Evolutionary conservation across 164 flowering plant species (phyloP), one percentile per base, ranked within the genome.

Genomic region (Houttuynia cordata): DNA sequence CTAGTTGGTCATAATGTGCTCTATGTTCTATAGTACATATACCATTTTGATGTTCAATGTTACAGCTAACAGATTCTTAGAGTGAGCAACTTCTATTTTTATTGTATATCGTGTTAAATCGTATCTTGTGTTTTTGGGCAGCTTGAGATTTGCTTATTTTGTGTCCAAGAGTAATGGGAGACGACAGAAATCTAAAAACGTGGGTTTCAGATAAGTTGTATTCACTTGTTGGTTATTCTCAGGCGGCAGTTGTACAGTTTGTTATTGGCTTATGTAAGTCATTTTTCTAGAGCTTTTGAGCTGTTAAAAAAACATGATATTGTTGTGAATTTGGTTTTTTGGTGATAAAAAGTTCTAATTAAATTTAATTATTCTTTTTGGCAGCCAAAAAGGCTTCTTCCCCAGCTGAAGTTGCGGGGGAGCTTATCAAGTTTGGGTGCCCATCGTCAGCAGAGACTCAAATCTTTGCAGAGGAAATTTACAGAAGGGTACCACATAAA

Each of bases 121-220:
- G n/a, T n/a, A n/a, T n/a, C n/a, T n/a, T n/a, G n/a, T n/a, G n/a
- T 30, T 30, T 30, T 30, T 30, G 6, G 6, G 37, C n/a, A 30
- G 6, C 6, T 30, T 6, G 6, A 30, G 37, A 2, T 30, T 30
- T 30, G 4, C 2, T 30, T 30, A 7, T 45, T 45, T 17, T 45
- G 14, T 45, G 13, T 7, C 14, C 17, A 45, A 24, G 30, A 54
- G 18, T 23, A 64, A 88, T 87, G 96, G 78, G 75, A 20, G 78
- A 75, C 20, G 91, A 88, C 15, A 68, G 56, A 37, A 57, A 64
- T 57, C 62, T 94, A 60, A 85, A 76, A 70, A 74, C 68, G 0
- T 91, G 96, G 97, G 91, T 94, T 0, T 85, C 93, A 0, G 99
- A 94, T 65, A 77, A 78, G 68, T 66, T 94, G 69, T 81, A 86